Conservation (phyloP, 768 basidiomycete genomes). For the Trametes meyenii region DNA sequence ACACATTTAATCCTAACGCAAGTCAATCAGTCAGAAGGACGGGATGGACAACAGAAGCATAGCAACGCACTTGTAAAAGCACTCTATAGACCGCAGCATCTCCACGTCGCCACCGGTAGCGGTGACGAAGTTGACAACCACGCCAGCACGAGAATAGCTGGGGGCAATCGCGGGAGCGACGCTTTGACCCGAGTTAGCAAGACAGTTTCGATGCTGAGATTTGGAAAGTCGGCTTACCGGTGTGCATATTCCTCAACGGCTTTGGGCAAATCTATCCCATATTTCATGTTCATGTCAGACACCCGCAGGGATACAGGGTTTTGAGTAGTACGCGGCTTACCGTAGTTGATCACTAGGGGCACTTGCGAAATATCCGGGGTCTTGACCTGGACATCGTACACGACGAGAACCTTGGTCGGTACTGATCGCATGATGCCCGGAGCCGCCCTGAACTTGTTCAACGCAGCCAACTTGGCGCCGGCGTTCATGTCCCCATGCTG, state of each 20-base stretch:
- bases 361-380: slow-evolving; percentile 86
- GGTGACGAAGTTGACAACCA: slow-evolving; percentile 95
- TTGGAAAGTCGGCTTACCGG: slow-evolving; percentile 53
- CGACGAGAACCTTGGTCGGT: slow-evolving; percentile 77
- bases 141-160: slow-evolving; percentile 82
- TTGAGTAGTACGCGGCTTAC: slow-evolving; percentile 40
- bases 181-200: slow-evolving; percentile 41
- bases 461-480: slow-evolving; percentile 74
- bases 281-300: neutral
- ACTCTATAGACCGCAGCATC: slow-evolving; percentile 97
- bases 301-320: neutral
- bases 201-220: neutral
- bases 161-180: slow-evolving; percentile 89
- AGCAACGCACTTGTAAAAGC: slow-evolving; percentile 85
- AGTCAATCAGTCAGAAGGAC: slow-evolving; percentile 8
- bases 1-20: slow-evolving; percentile 71
- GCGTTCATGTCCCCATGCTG: slow-evolving; percentile 95
- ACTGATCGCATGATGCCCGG: slow-evolving; percentile 65
- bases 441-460: slow-evolving; percentile 80
- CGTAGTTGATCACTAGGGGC: slow-evolving; percentile 94
- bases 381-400: slow-evolving; percentile 94
- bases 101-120: slow-evolving; percentile 98
- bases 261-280: slow-evolving; percentile 79
- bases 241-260: slow-evolving; percentile 98
- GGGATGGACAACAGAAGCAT: neutral